Percentiles rank a stretch among this genome's conserved stretches.
Evolutionary conservation across 1,284 basidiomycete species (phyloP).

Genomic region (Trametes hirsuta): DNA sequence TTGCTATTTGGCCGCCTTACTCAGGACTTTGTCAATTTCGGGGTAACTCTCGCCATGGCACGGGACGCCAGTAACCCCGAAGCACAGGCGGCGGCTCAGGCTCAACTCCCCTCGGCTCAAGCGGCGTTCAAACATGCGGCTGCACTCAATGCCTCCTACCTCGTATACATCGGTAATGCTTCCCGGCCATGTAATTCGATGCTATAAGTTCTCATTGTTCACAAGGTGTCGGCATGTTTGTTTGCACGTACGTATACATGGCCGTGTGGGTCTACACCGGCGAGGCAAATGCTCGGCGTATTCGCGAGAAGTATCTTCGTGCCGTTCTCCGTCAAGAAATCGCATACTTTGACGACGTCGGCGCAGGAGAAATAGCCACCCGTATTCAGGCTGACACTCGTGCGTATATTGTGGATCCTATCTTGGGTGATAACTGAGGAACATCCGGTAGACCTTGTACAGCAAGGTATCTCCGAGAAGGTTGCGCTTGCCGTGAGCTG

Average conservation of each 20-base stretch:
- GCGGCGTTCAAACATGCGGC: constrained; percentile 54
- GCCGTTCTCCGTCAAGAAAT: constrained; percentile 85
- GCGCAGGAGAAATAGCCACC: constrained; percentile 94
- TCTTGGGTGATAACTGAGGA: not conserved
- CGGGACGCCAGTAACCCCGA: constrained; percentile 26
- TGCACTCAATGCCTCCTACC: constrained; percentile 61
- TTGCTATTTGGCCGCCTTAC: constrained; percentile 82
- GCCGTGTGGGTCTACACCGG: constrained; percentile 87
- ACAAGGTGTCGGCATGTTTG: constrained; percentile 65
- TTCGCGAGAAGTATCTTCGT: constrained; percentile 75
- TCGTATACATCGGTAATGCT: constrained; percentile 68
- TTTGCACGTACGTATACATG: constrained; percentile 80
- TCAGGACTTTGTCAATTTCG: constrained; percentile 74
- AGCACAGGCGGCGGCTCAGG: constrained; percentile 14
- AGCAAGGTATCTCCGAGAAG: constrained; percentile 90
- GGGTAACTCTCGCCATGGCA: constrained; percentile 33
- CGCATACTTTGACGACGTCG: constrained; percentile 91
- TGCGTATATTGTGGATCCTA: constrained; percentile 38
- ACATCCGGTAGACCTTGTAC: constrained; percentile 66
- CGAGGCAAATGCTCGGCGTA: constrained; percentile 84
- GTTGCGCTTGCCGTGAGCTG: constrained; percentile 71
- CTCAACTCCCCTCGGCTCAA: constrained; percentile 31
- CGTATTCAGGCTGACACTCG: constrained; percentile 92
- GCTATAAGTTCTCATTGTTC: constrained; percentile 1
- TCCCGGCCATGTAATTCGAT: constrained; percentile 21